phyloP scores from a whole-genome alignment of 108 stramenopile genomes.

The Parmales sp. region DNA sequence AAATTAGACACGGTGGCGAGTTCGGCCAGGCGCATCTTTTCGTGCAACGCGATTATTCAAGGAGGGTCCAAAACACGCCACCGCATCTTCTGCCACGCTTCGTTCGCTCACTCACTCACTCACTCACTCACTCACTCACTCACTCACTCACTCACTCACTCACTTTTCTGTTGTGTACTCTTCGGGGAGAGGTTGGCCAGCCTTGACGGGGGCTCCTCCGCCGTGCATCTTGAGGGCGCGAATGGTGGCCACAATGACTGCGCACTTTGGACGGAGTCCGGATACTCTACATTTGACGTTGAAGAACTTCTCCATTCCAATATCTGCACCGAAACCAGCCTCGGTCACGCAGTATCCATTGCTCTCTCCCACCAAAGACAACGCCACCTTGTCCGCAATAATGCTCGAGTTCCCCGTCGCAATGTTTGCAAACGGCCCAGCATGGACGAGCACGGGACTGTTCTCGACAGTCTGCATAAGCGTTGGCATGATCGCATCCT shows the following conservation, averaged over 20 bases:
- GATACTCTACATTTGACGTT: conserved; percentile 93
- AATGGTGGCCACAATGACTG: conserved; percentile 95
- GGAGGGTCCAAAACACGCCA: background rate
- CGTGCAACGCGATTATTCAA: conserved; percentile 9
- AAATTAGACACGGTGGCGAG: too few relatives aligned
- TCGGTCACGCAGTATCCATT: conserved; percentile 95
- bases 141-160: too few relatives aligned
- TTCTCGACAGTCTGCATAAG: conserved; percentile 96
- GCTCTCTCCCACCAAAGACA: conserved; percentile 67
- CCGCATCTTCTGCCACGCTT: too few relatives aligned
- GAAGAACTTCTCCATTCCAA: conserved; percentile 98
- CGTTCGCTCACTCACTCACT: too few relatives aligned
- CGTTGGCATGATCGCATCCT: conserved; percentile 87
- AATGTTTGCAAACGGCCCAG: conserved; percentile 95
- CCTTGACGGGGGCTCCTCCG: conserved; percentile 83
- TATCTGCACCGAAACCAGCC: conserved; percentile 96
- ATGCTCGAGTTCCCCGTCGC: conserved; percentile 90
- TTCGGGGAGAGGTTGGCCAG: conserved; percentile 72
- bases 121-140: too few relatives aligned
- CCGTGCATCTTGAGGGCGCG: conserved; percentile 99
- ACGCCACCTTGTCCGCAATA: conserved; percentile 88
- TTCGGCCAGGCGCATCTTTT: too few relatives aligned
- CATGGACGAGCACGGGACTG: conserved; percentile 94
- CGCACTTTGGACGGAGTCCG: conserved; percentile 80
- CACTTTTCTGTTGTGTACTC: conserved; percentile 71